Evolutionary conservation across 176 grass and related monocot species (phyloP), one percentile per base, ranked within the genome.

Genomic region (Carex parvula): DNA sequence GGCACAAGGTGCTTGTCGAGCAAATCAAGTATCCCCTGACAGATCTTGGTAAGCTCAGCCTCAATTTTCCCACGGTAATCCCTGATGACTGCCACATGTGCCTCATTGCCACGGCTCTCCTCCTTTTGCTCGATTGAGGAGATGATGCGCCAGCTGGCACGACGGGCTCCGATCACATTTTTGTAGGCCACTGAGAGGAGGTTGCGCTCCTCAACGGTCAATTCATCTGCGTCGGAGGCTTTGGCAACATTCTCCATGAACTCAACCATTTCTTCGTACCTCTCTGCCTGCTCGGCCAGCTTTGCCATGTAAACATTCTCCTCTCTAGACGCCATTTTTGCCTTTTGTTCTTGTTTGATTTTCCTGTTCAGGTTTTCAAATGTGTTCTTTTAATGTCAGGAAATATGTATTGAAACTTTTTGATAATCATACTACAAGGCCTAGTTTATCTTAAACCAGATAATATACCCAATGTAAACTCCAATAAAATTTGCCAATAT

Each of bases 101-200:
- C 84, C 56, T 95, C 93, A 82, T 95, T 95, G n/a, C 93, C 90
- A 72, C 93, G 88, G 4, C 90, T 87, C 35, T 95, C 93, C 90
- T 95, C 93, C 88, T 95, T 95, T 83, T 95, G 93, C 88, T 95
- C 93, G 64, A 95, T 95, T 26, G 93, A 95, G 16, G 93, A 95
- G 81, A 95, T 92, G 87, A 95, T 95, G 48, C 93, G 75, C 93
- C 93, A 95, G 8, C 90, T 92, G 18, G 93, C 93, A 63, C 93
- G 89, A 2, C 90, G 84, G 0, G 93, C 93, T 5, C 93, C 90
- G 60, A 95, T 95, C 81, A 95, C 93, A 86, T 95, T 95, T 89
- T 95, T 95, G 88, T 95, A 95, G 5, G 93, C 93, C 18, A 95
- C 93, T 8, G 93, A 95, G 8, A 95, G 93, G 81, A 95, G 88